These are phyloP conservation scores for Stygiomarasmius scandens DNA, from an alignment of 1,284 basidiomycete genomes.

Conservation along the genomic window DNA sequence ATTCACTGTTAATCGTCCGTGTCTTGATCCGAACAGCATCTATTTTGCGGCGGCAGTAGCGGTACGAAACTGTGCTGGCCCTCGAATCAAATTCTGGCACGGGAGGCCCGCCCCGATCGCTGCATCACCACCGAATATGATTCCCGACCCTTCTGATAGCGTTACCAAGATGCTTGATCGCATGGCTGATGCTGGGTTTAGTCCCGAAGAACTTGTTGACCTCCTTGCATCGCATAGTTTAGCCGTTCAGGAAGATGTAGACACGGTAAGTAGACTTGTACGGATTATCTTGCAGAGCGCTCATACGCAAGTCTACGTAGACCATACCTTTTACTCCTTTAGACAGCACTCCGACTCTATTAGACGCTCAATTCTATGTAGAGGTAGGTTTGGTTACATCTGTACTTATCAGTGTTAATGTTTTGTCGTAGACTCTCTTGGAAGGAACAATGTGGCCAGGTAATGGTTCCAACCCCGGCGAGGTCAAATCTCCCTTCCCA, in stretches of 20 bases:
- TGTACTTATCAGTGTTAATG: too few species aligned
- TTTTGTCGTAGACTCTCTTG: slow-evolving; percentile 12
- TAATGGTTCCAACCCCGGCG: slow-evolving; percentile 22
- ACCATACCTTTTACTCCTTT: slow-evolving; percentile 30
- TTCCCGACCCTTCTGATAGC: not conserved
- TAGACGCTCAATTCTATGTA: slow-evolving; percentile 34
- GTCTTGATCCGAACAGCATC: not conserved
- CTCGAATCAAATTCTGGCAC: not conserved
- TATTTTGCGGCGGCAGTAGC: not conserved
- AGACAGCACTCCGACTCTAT: slow-evolving; percentile 29
- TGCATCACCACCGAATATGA: not conserved
- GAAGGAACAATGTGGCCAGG: slow-evolving; percentile 17
- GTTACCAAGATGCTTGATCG: slow-evolving; percentile 2
- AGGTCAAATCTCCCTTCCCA: slow-evolving; percentile 24
- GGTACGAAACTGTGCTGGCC: not conserved
- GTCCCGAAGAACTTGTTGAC: not conserved
- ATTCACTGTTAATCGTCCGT: not conserved
- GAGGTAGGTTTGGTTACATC: slow-evolving; percentile 23
- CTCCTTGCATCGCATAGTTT: slow-evolving; percentile 2
- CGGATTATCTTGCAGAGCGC: not conserved
- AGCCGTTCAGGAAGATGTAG: slow-evolving; percentile 1
- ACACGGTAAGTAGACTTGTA: not conserved
- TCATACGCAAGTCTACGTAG: not conserved
- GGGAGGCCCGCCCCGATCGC: not conserved
- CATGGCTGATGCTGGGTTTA: slow-evolving; percentile 1